These are phyloP conservation scores for Daedaleopsis sinensis DNA, from an alignment of 768 basidiomycete genomes.

Conservation along the genomic window DNA sequence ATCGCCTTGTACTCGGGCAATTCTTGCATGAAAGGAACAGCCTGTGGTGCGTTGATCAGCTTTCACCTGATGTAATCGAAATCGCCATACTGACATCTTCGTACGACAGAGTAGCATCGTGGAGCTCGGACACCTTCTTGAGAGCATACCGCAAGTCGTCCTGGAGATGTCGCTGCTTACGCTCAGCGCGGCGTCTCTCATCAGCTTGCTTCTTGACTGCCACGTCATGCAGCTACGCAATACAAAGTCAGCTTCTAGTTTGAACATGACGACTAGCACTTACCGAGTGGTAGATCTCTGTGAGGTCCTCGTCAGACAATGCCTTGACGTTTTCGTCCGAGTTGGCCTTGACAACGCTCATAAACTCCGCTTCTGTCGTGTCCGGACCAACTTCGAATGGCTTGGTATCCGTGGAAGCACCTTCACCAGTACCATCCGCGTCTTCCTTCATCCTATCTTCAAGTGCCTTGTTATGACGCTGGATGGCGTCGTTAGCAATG, in stretches of 20 bases:
- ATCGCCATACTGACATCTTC: constrained; percentile 66
- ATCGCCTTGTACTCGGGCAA: constrained; percentile 87
- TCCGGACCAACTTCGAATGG: constrained; percentile 51
- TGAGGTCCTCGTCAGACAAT: constrained; percentile 55
- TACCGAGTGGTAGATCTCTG: constrained; percentile 65
- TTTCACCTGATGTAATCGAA: background rate
- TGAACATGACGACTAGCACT: constrained; percentile 27
- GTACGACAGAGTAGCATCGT: constrained; percentile 75
- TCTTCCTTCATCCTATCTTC: constrained; percentile 35
- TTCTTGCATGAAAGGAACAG: constrained; percentile 74
- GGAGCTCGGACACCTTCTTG: constrained; percentile 81
- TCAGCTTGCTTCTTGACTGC: constrained; percentile 79
- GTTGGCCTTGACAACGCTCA: constrained; percentile 55
- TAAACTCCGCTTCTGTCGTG: constrained; percentile 69
- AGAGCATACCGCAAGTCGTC: constrained; percentile 96
- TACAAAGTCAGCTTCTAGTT: constrained; percentile 3
- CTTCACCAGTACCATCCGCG: constrained; percentile 27
- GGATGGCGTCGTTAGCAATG: constrained; percentile 64
- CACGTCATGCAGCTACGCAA: constrained; percentile 65
- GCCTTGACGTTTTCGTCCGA: constrained; percentile 52
- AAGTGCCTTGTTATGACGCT: constrained; percentile 45
- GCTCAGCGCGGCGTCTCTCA: constrained; percentile 84
- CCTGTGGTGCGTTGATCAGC: constrained; percentile 40
- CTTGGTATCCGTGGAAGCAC: constrained; percentile 27
- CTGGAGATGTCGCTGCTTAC: constrained; percentile 83